Conservation (phyloP, 495 filamentous ascomycete species). For the Aspergillus mulundensis region DNA sequence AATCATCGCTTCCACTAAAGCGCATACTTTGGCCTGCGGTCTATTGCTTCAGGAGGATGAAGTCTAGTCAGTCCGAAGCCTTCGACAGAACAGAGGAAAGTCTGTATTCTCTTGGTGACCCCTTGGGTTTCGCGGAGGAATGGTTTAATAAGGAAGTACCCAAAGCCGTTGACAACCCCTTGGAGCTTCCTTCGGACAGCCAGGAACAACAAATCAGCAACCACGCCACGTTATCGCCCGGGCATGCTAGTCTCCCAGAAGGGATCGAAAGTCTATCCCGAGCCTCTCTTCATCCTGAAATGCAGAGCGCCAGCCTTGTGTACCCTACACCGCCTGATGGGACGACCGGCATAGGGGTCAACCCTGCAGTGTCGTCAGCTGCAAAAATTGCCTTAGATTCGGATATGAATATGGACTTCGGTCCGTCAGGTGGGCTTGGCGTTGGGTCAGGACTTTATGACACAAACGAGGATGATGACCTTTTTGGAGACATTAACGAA, state of each 20-base stretch:
- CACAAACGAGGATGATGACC: slow-evolving; percentile 53
- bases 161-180: slow-evolving; percentile 18
- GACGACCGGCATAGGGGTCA: slow-evolving; percentile 40
- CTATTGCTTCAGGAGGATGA: slow-evolving; percentile 42
- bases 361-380: slow-evolving; percentile 16
- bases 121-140: slow-evolving; percentile 60
- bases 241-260: slow-evolving; percentile 24
- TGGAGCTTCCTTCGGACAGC: slow-evolving; percentile 33
- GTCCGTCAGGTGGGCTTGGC: slow-evolving; percentile 21
- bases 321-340: slow-evolving; percentile 89
- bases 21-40: slow-evolving; percentile 46
- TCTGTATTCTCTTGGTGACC: slow-evolving; percentile 41
- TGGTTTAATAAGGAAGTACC: slow-evolving; percentile 54
- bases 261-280: slow-evolving; percentile 44
- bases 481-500: slow-evolving; percentile 67
- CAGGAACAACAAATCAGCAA: slow-evolving; percentile 29
- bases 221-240: slow-evolving; percentile 25
- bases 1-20: slow-evolving; percentile 39
- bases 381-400: slow-evolving; percentile 20
- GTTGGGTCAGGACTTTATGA: slow-evolving; percentile 45
- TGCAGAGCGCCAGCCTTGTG: slow-evolving; percentile 57
- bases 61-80: slow-evolving; percentile 18
- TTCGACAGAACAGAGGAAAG: slow-evolving; percentile 5
- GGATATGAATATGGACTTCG: slow-evolving; percentile 23
- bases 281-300: slow-evolving; percentile 47